These are phyloP conservation scores for Trifolium fragiferum DNA, from an alignment of 306 rosid species.

Conservation along the genomic window DNA sequence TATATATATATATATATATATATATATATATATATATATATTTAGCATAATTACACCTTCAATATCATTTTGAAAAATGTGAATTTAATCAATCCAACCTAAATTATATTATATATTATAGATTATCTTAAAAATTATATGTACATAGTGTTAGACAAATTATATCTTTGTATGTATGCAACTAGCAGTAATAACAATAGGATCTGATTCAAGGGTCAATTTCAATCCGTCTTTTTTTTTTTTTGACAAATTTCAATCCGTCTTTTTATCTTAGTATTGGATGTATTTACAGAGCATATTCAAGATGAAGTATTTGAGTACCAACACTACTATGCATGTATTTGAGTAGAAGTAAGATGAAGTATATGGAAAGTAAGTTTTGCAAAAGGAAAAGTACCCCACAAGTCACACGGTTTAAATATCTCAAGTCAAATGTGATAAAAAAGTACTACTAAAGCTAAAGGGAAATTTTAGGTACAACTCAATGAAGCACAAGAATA, in stretches of 20 bases:
- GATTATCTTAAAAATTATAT: conserved; percentile 7
- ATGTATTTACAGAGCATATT: neutral
- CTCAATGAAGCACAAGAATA: neutral
- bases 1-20: no score
- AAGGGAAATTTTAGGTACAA: neutral
- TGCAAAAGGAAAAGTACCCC: neutral
- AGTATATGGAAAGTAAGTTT: neutral
- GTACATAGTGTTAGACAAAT: neutral
- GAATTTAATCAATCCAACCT: neutral
- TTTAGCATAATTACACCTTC: neutral
- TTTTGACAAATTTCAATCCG: no score
- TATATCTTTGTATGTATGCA: neutral
- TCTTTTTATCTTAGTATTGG: neutral
- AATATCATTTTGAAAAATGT: neutral
- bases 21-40: no score
- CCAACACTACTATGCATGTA: neutral
- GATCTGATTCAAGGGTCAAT: neutral
- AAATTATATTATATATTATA: neutral
- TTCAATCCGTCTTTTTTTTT: no score
- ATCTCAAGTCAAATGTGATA: neutral
- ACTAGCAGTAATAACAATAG: neutral
- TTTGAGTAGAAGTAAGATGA: neutral
- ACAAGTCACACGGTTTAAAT: neutral
- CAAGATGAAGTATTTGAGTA: no score
- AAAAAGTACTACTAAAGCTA: neutral